Evolutionary conservation across 2,329 filamentous ascomycete genomes (phyloP).

Genomic region (Fusarium torreyae): DNA sequence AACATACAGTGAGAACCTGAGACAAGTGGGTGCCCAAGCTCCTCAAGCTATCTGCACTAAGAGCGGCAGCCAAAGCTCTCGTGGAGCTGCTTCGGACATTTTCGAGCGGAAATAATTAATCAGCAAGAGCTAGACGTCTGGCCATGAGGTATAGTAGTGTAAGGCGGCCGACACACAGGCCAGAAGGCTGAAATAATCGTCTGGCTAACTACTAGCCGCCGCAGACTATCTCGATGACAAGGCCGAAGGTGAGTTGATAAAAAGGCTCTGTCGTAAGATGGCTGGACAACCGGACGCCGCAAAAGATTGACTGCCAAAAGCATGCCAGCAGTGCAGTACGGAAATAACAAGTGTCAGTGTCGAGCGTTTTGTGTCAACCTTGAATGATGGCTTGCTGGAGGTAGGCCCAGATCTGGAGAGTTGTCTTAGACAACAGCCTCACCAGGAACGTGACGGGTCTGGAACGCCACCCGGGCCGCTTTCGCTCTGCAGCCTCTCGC

Average conservation of each 20-base stretch:
- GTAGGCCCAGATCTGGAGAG: slow-evolving; percentile 9
- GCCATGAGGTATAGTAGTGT: background rate
- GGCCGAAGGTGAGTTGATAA: background rate
- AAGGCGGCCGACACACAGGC: slow-evolving; percentile 10
- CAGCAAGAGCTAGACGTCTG: background rate
- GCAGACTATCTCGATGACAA: background rate
- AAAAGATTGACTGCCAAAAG: background rate
- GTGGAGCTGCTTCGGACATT: slow-evolving; percentile 1
- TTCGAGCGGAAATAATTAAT: background rate
- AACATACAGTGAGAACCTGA: background rate
- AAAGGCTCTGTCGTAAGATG: background rate
- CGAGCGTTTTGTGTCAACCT: slow-evolving; percentile 16
- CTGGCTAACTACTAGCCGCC: slow-evolving; percentile 21
- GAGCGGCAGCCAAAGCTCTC: slow-evolving; percentile 3
- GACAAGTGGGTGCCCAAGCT: background rate
- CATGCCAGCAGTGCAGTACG: background rate
- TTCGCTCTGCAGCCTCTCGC: slow-evolving; percentile 16
- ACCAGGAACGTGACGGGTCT: background rate
- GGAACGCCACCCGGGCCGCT: slow-evolving; percentile 21
- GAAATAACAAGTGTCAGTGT: background rate
- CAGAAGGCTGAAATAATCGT: slow-evolving; percentile 2
- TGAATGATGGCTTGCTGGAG: background rate
- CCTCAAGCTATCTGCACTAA: background rate
- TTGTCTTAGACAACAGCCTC: slow-evolving; percentile 22
- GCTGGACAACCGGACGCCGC: background rate